Percentiles rank a stretch among this genome's conserved stretches.
These are phyloP conservation scores for Hyaloperonospora brassicae DNA, from an alignment of 352 stramenopile species.

Conservation along the genomic window DNA sequence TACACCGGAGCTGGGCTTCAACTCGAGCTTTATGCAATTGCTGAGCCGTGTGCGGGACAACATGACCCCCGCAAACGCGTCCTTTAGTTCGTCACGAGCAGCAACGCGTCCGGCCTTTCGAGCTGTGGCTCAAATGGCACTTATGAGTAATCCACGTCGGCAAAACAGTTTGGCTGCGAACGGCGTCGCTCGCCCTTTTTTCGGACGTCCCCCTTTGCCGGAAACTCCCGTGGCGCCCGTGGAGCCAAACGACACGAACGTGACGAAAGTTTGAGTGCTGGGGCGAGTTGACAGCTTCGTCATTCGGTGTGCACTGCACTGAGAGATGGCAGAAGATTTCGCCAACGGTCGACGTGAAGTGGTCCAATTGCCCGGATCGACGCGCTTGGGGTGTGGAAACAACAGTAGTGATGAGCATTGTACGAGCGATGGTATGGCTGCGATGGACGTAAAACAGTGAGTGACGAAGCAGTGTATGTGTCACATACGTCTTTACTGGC, in stretches of 20 bases:
- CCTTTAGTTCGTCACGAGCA: slow-evolving; percentile 23
- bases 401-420: too few relatives aligned
- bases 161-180: slow-evolving; percentile 24
- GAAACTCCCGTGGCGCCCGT: slow-evolving; percentile 22
- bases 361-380: too few relatives aligned
- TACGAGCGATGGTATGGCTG: too few relatives aligned
- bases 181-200: slow-evolving; percentile 18
- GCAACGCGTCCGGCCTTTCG: slow-evolving; percentile 28
- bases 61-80: slow-evolving; percentile 23
- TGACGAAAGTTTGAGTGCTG: too few relatives aligned
- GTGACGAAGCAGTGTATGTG: too few relatives aligned
- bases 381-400: too few relatives aligned
- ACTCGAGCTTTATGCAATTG: slow-evolving; percentile 55
- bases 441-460: too few relatives aligned
- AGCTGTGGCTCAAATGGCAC: slow-evolving; percentile 27
- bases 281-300: too few relatives aligned
- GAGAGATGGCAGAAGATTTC: too few relatives aligned
- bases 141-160: slow-evolving; percentile 19
- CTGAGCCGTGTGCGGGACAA: slow-evolving; percentile 40
- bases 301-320: too few relatives aligned
- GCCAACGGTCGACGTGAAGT: too few relatives aligned
- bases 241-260: slow-evolving; percentile 4
- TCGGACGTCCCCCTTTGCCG: slow-evolving; percentile 23
- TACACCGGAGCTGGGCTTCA: slow-evolving; percentile 70
- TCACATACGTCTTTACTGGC: too few relatives aligned